Conservation (phyloP, 179 eudicot species). For the Camellia oleifera region DNA sequence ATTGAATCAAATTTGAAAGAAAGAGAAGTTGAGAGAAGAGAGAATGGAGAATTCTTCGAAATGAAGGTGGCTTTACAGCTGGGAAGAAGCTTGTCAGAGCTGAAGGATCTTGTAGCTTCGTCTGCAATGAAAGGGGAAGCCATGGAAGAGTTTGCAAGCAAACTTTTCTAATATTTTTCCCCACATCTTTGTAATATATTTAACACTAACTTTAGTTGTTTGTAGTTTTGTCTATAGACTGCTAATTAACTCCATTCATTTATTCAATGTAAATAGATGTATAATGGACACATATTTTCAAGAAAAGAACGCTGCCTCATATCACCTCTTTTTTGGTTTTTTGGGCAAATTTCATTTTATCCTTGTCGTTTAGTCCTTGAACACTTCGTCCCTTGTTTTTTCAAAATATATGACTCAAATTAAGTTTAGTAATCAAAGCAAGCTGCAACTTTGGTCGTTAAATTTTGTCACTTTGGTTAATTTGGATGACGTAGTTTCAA, state of each 20-base stretch:
- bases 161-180: conserved; percentile 28
- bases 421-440: no score
- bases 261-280: background rate
- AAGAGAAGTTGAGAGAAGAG: conserved; percentile 27
- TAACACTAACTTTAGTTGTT: background rate
- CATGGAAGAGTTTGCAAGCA: conserved; percentile 40
- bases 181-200: background rate
- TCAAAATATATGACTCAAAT: no score
- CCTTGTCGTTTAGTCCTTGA: no score
- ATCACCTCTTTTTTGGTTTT: no score
- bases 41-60: conserved; percentile 58
- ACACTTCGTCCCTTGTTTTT: no score
- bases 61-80: conserved; percentile 60
- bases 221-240: background rate
- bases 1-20: conserved; percentile 39
- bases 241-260: background rate
- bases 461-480: no score
- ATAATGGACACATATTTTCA: no score
- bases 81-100: conserved; percentile 64
- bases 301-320: no score
- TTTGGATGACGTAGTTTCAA: no score
- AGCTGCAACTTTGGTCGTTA: no score
- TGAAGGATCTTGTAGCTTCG: conserved; percentile 39
- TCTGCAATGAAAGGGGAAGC: conserved; percentile 21
- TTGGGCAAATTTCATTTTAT: no score